Base-by-base conservation (phyloP, 768 basidiomycete genomes). In the Pholiota molesta region DNA sequence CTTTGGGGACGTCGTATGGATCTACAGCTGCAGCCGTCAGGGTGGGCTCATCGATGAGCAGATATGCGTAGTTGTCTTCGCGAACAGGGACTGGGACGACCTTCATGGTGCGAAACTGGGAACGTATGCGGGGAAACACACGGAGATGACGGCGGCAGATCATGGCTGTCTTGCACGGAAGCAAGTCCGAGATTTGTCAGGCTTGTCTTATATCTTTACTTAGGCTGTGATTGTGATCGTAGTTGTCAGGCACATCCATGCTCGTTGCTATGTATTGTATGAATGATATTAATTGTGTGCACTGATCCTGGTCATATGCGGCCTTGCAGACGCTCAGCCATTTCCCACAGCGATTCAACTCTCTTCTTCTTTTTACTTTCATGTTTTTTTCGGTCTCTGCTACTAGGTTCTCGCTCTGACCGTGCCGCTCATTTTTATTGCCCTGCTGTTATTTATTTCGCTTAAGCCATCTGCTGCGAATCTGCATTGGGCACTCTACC, bases 51-150 rank as follows among this genome's bases (percentile, higher is more conserved):
- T 94, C 92, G 62, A 94, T 77, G 75, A 95, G 77, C 17, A 94
- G 81, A 72, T 94, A 94, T 10, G 92, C 90, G 68, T 94, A 95
- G 72, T 95, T 95, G 74, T 95, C 93, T 31, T 84, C 75, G 63
- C 88, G 83, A 59, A 93, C 90, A 37, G 89, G 92, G 3, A 95
- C 85, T 2, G 93, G 86, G 14, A 94, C 76, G 71, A 95, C 78
- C 66, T 83, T 85, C 94, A 95, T 95, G 33, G 71, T 69, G 59
- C 69, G 69, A 52, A 59, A 55, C 21, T 69, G 67, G 56, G 55
- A 64, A 71, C 63, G 5, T 51, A 52, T 51, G 51, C 55, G 63
- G 68, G 40, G 67, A 63, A 64, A 66, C 44, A 39, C 69, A 65
- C 56, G 68, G 58, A 70, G 68, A 47, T 58, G 61, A 42, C 42